Base-by-base conservation (phyloP, 2,329 filamentous ascomycete species). In the Plectosphaerella cucumerina region DNA sequence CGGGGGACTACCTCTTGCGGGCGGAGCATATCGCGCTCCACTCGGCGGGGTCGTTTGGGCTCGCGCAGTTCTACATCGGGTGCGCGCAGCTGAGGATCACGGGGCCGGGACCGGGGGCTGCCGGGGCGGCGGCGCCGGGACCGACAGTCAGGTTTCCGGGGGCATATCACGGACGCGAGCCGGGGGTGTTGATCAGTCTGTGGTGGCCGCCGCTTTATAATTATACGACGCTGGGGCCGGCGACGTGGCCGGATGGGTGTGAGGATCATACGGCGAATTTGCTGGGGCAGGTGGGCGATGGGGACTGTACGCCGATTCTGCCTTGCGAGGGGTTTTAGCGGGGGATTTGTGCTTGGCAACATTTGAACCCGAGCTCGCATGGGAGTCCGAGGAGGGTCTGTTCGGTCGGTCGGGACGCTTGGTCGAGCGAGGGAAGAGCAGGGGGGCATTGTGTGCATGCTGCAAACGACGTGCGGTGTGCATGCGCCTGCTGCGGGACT, bases 1-100 rank as follows among this genome's bases (percentile, higher is more conserved):
- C 65, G 49, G 64, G 63, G n/a, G 62, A 64, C 26, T 66, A 66
- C 54, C 64, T 66, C 26, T 57, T 70, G 55, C 67, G 68, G 15
- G 66, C 61, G 3, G 68, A 70, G 60, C 67, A 70, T 53, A 48
- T 70, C 9, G 66, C 59, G 21, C 63, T 70, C 4, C 68, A 70
- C 54, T 57, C 52, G 1, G 66, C 68, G 6, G 57, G 66, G 17
- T 48, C 48, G 44, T 56, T 59, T 47, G 48, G 48, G 50, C 45
- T 51, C 33, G 58, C 58, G 22, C 55, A 75, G 56, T 69, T 73
- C 58, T 74, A 74, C 58, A 68, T 73, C 42, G 66, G 65, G 5
- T 74, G 72, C 54, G 70, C 65, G 1, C 72, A 74, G 62, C 52
- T 75, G 33, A 67, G 62, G 52, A 67, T 74, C 41, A 65, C 62